Base-by-base conservation (phyloP, 768 basidiomycete genomes). In the Collybia nuda region DNA sequence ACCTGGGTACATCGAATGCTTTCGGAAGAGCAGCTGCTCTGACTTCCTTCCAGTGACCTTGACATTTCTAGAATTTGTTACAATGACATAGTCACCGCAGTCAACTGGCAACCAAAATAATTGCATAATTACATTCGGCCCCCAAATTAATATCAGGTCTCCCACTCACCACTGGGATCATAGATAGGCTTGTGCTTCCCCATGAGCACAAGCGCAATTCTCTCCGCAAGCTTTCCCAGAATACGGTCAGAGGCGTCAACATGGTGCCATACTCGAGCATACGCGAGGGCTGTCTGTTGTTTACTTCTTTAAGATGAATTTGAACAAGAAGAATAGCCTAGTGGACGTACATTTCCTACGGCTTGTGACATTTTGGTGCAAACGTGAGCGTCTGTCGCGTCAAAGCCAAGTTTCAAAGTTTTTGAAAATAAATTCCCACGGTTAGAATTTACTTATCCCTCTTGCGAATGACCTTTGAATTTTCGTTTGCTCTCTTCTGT, bases 121-220 rank as follows among this genome's bases (percentile, higher is more conserved):
- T 32, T 11, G 32, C 3, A 14, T 32, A 11, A 11, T 32, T 32
- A 14, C 7, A 32, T 32, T 32, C 3, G 14, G 14, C 12, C 12
- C 12, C 9, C 6, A 32, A 14, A 4, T 32, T 1, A 24, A 23
- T 14, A 28, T 11, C 26, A 1, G 18, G 35, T 44, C 11, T 40
- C 29, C 7, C 6, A 72, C 87, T 51, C 54, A 93, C 96, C 82
- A 56, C 87, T 80, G 8, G 92, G 93, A 70, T 98, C 93, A 61
- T 91, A 98, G 36, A 95, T 92, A 5, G 96, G 95, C 65, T 98
- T 99, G 69, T 98, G 94, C 72, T 98, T 99, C 63, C 96, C 97
- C 96, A 98, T 98, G 40, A 99, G 79, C 26, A 94, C 93, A 51
- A 92, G 81, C 2, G 97, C 96, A 59, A 99, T 97, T 29, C 93